phyloP scores from a whole-genome alignment of 2,329 filamentous ascomycete genomes.

The Cladosporium sp. region DNA sequence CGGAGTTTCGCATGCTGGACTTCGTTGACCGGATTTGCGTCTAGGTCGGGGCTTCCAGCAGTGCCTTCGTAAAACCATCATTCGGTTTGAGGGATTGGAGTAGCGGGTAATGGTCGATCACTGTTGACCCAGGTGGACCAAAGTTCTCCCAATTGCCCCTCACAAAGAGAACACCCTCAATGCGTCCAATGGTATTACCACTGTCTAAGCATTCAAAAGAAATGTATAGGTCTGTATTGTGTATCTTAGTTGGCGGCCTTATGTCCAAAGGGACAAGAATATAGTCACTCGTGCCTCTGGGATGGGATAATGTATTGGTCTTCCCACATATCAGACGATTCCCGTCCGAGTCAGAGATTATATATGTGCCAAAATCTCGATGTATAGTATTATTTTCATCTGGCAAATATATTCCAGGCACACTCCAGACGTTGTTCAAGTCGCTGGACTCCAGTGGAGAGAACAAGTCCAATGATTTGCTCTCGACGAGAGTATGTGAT shows the following conservation, averaged over 20 bases:
- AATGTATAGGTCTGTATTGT: background rate
- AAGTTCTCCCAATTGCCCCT: background rate
- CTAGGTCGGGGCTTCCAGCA: background rate
- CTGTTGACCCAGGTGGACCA: background rate
- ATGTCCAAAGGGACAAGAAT: too few species aligned
- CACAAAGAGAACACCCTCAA: too few species aligned
- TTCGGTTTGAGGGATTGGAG: background rate
- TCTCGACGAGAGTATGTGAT: background rate
- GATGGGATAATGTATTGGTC: too few species aligned
- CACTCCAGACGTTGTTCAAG: background rate
- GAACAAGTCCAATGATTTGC: background rate
- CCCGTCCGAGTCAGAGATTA: background rate
- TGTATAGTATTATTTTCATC: background rate
- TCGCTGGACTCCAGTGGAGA: background rate
- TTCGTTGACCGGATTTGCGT: background rate
- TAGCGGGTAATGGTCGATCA: background rate
- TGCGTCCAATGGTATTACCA: too few species aligned
- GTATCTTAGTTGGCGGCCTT: background rate
- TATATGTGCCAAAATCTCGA: background rate
- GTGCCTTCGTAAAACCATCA: background rate
- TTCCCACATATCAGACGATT: background rate
- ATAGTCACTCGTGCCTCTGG: too few species aligned
- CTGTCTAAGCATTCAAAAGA: background rate
- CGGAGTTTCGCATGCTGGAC: too few species aligned
- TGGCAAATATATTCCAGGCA: background rate